Evolutionary conservation across 1,139 yeast genomes (phyloP).

Genomic region (Pichia terricola): DNA sequence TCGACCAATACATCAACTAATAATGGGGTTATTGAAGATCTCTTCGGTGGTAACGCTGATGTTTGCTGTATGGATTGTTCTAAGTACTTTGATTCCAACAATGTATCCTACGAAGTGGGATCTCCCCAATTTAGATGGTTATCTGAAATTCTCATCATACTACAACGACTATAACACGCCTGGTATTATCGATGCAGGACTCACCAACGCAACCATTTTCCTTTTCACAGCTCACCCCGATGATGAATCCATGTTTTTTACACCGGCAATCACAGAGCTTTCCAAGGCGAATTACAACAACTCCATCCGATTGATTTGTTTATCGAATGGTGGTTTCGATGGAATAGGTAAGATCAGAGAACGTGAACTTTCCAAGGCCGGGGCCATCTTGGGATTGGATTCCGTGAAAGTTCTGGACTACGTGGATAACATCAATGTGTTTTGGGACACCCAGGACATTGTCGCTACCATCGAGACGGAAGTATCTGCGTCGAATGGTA

Average conservation of each 20-base stretch:
- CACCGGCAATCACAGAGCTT: conserved; percentile 62
- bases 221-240: conserved; percentile 91
- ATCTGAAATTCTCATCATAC: not conserved
- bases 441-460: conserved; percentile 51
- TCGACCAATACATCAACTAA: no score
- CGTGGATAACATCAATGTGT: conserved; percentile 63
- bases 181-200: conserved; percentile 9
- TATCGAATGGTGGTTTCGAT: conserved; percentile 70
- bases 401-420: conserved; percentile 43
- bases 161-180: conserved; percentile 16
- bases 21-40: conserved; percentile 3
- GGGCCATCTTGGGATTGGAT: conserved; percentile 42
- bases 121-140: no score
- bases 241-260: conserved; percentile 96
- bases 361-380: conserved; percentile 50
- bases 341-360: conserved; percentile 59
- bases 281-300: conserved; percentile 41
- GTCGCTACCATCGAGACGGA: conserved; percentile 15
- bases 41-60: not conserved
- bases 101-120: no score
- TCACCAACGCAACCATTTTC: conserved; percentile 18
- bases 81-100: conserved; percentile 11
- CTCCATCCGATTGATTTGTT: conserved; percentile 51
- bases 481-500: not conserved
- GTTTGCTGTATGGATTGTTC: conserved; percentile 5